A percentile compares a stretch with the other conserved stretches of the same genome.
Evolutionary conservation across 2,329 filamentous ascomycete genomes (phyloP).

Genomic region (Balansia obtecta): DNA sequence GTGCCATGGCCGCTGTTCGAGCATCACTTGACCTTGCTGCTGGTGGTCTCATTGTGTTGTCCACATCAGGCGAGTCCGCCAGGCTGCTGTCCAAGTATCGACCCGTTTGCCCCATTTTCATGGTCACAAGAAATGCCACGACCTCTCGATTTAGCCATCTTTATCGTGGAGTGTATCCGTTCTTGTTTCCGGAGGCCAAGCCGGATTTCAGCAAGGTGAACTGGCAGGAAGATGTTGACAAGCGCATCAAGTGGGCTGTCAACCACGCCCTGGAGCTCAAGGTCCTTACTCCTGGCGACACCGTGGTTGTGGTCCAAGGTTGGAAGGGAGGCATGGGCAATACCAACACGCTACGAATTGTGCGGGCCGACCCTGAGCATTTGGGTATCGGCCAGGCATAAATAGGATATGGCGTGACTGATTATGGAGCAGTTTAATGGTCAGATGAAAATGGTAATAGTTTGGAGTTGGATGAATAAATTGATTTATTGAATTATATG

Average conservation of each 20-base stretch:
- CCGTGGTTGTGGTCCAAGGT: slow-evolving; percentile 74
- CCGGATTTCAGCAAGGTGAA: slow-evolving; percentile 86
- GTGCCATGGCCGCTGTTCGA: slow-evolving; percentile 92
- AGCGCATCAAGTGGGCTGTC: slow-evolving; percentile 95
- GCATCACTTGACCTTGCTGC: slow-evolving; percentile 94
- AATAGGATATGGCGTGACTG: not conserved
- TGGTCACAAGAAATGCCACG: slow-evolving; percentile 81
- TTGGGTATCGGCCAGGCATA: slow-evolving; percentile 39
- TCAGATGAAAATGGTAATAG: not conserved
- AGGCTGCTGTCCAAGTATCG: slow-evolving; percentile 97
- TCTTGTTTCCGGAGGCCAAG: slow-evolving; percentile 86
- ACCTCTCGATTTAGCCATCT: slow-evolving; percentile 86
- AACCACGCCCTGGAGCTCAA: slow-evolving; percentile 72
- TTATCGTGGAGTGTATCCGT: slow-evolving; percentile 96
- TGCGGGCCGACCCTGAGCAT: slow-evolving; percentile 47
- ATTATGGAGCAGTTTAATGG: not conserved
- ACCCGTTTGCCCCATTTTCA: slow-evolving; percentile 97
- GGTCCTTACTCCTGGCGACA: slow-evolving; percentile 59
- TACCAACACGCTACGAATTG: slow-evolving; percentile 67
- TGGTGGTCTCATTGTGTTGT: slow-evolving; percentile 89
- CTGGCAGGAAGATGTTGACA: slow-evolving; percentile 99
- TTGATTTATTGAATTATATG: not conserved
- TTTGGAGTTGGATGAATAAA: not conserved
- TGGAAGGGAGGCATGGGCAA: slow-evolving; percentile 88
- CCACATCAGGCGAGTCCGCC: slow-evolving; percentile 88